These are phyloP conservation scores for Paraphoma sp. DNA, from an alignment of 2,329 filamentous ascomycete species.

Conservation along the genomic window DNA sequence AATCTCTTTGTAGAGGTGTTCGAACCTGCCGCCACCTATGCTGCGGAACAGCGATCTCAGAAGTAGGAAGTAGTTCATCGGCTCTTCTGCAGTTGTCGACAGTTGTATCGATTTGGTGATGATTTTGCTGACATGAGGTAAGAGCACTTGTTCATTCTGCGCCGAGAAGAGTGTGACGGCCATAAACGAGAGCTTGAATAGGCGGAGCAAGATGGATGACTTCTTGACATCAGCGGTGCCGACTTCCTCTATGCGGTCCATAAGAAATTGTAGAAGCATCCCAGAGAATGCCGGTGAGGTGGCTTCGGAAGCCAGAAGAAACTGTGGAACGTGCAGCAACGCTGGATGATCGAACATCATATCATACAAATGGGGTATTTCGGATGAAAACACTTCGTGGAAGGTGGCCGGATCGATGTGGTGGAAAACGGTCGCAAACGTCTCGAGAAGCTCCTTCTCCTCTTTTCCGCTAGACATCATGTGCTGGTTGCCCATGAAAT, in stretches of 20 bases:
- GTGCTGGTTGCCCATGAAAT: slow-evolving; percentile 93
- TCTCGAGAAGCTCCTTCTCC: slow-evolving; percentile 96
- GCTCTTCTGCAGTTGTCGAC: slow-evolving; percentile 93
- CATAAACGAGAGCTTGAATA: slow-evolving; percentile 99
- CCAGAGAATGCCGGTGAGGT: slow-evolving; percentile 97
- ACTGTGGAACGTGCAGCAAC: slow-evolving; percentile 93
- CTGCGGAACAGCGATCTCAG: slow-evolving; percentile 92
- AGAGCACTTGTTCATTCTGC: slow-evolving; percentile 93
- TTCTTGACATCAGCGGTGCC: slow-evolving; percentile 91
- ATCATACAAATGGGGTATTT: slow-evolving; percentile 95
- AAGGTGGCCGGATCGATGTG: slow-evolving; percentile 98
- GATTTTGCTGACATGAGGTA: slow-evolving; percentile 96
- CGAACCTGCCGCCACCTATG: slow-evolving; percentile 96
- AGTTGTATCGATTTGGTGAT: slow-evolving; percentile 97
- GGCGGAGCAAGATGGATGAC: slow-evolving; percentile 86
- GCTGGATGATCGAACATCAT: slow-evolving; percentile 98
- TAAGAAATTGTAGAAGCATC: slow-evolving; percentile 96
- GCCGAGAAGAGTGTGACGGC: slow-evolving; percentile 93
- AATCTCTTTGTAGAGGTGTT: slow-evolving; percentile 98
- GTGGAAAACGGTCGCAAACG: slow-evolving; percentile 97
- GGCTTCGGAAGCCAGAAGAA: slow-evolving; percentile 97
- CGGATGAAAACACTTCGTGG: slow-evolving; percentile 96
- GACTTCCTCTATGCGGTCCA: slow-evolving; percentile 95
- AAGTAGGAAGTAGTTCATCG: slow-evolving; percentile 97
- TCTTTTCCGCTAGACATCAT: slow-evolving; percentile 94